Percentiles rank a stretch among this genome's conserved stretches.
Conservation (phyloP, 2,329 filamentous ascomycete genomes). For the Fusarium secorum region DNA sequence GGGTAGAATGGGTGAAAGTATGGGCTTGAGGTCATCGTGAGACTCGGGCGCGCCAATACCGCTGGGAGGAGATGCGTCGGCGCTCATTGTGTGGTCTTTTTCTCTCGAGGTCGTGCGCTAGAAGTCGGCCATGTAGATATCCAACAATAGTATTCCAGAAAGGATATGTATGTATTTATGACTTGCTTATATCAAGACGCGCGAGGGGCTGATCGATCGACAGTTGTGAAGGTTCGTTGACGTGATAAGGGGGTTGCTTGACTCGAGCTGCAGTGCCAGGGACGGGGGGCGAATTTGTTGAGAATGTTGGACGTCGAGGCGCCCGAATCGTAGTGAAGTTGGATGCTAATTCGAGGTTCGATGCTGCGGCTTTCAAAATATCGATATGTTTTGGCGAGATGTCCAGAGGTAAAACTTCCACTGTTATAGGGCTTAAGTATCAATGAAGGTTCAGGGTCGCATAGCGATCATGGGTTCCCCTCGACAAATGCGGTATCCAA, state of each 20-base stretch:
- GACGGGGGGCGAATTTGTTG: not conserved
- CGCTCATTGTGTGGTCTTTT: constrained; percentile 39
- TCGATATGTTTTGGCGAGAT: constrained; percentile 1
- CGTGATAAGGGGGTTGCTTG: constrained; percentile 19
- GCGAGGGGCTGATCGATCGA: not conserved
- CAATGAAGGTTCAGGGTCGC: constrained; percentile 18
- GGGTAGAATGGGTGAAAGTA: constrained; percentile 46
- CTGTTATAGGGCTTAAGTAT: not conserved
- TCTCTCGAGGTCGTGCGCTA: not conserved
- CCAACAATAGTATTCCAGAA: not conserved
- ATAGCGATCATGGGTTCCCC: not conserved
- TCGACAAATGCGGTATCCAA: constrained; percentile 15
- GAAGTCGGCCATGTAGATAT: constrained; percentile 36
- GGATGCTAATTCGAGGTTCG: not conserved
- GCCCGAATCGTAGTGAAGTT: constrained; percentile 2
- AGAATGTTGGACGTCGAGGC: constrained; percentile 22
- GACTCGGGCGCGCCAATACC: constrained; percentile 36
- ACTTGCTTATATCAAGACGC: not conserved
- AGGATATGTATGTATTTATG: not conserved
- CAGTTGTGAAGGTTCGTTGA: constrained; percentile 1
- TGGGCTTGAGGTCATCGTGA: constrained; percentile 40
- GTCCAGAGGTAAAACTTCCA: not conserved
- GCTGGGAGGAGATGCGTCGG: constrained; percentile 37
- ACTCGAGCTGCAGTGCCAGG: not conserved
- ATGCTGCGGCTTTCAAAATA: not conserved